These are phyloP conservation scores for Liriodendron chinense DNA, from an alignment of 164 flowering plant genomes.

Conservation along the genomic window DNA sequence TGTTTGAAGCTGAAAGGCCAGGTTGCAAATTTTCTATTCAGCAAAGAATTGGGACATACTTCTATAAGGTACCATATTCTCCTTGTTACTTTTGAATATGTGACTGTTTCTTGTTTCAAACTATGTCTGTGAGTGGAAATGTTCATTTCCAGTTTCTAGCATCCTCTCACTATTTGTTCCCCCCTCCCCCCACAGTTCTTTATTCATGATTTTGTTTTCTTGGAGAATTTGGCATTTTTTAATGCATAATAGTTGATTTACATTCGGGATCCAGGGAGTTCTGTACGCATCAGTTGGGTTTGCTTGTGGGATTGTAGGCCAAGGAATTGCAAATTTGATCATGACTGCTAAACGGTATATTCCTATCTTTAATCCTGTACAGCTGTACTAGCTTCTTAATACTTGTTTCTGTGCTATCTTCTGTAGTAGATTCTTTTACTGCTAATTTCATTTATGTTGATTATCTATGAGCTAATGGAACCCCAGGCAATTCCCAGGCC, in stretches of 20 bases:
- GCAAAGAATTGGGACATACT: conserved; percentile 77
- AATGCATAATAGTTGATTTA: neutral
- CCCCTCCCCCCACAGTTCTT: neutral
- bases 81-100: neutral
- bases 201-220: neutral
- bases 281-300: conserved; percentile 88
- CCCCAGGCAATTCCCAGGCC: too few species aligned
- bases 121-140: neutral
- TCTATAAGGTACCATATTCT: conserved; percentile 62
- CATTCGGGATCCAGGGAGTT: conserved; percentile 55
- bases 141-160: neutral
- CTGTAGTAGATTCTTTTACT: neutral
- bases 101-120: neutral
- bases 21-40: conserved; percentile 65
- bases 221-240: neutral
- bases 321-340: conserved; percentile 91
- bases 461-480: neutral
- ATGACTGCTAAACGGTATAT: conserved; percentile 90
- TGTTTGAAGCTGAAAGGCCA: conserved; percentile 91
- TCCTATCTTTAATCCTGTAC: neutral
- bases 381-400: neutral
- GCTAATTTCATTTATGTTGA: neutral
- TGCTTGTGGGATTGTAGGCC: conserved; percentile 88
- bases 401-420: neutral
- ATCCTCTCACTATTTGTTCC: neutral